Evolutionary conservation across 2,329 filamentous ascomycete genomes (phyloP).

Genomic region (Aspergillus pseudonomiae): DNA sequence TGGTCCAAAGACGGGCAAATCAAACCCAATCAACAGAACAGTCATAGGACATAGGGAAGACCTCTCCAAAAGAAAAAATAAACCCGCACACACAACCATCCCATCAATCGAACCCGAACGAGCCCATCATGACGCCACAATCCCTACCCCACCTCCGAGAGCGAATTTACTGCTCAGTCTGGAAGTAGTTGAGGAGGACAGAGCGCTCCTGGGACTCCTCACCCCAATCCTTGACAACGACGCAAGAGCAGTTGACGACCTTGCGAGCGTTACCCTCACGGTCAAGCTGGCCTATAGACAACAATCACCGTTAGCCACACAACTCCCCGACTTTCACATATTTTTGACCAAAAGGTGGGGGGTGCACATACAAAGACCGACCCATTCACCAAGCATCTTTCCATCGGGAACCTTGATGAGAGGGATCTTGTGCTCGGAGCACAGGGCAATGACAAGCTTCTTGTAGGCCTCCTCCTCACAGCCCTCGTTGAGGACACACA

Average conservation of each 20-base stretch:
- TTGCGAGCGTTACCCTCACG: constrained; percentile 99
- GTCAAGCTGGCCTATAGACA: constrained; percentile 83
- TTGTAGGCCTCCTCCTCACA: constrained; percentile 99
- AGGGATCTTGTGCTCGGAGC: constrained; percentile 99
- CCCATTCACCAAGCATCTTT: constrained; percentile 99
- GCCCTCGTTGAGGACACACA: constrained; percentile 99
- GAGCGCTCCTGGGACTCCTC: constrained; percentile 99
- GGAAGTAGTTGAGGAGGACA: constrained; percentile 99
- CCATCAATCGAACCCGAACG: neutral
- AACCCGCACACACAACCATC: neutral
- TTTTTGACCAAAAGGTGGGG: neutral
- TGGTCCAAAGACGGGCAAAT: neutral
- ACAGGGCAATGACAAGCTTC: constrained; percentile 98
- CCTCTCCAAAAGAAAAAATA: neutral
- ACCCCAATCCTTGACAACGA: constrained; percentile 99
- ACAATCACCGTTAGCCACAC: constrained; percentile 16
- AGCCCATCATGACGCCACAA: constrained; percentile 1
- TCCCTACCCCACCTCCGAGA: neutral
- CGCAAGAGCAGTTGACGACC: constrained; percentile 99
- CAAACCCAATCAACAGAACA: neutral
- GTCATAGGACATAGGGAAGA: neutral
- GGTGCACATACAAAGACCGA: constrained; percentile 89
- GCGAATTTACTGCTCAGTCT: constrained; percentile 66
- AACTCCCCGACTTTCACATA: neutral
- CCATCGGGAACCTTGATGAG: constrained; percentile 99